A percentile compares a stretch with the other conserved stretches of the same genome.
phyloP scores from a whole-genome alignment of 2,329 filamentous ascomycete genomes.

The Calonectria naviculata region DNA sequence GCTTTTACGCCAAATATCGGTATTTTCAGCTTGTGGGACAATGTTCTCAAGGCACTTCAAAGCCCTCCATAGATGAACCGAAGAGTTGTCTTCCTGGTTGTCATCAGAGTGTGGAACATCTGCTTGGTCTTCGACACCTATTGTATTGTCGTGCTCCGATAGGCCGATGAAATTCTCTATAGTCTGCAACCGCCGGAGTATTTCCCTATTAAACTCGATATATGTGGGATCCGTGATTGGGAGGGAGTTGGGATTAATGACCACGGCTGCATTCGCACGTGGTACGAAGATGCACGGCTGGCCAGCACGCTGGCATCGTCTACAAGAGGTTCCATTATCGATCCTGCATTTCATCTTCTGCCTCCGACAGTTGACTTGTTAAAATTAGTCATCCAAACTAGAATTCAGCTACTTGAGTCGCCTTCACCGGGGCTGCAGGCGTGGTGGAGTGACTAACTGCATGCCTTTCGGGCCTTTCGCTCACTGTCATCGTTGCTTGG shows the following conservation, averaged over 20 bases:
- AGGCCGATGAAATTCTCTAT: slow-evolving; percentile 13
- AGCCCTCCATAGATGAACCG: slow-evolving; percentile 5
- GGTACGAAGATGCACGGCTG: slow-evolving; percentile 12
- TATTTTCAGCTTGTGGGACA: background rate
- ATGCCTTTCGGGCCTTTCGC: slow-evolving; percentile 11
- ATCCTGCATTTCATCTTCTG: slow-evolving; percentile 23
- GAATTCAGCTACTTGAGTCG: background rate
- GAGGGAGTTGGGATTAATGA: background rate
- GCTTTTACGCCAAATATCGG: background rate
- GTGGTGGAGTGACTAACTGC: background rate
- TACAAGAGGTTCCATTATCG: slow-evolving; percentile 9
- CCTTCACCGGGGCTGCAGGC: background rate
- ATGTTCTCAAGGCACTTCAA: background rate
- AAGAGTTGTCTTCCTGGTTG: background rate
- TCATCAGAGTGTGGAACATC: background rate
- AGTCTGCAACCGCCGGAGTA: background rate
- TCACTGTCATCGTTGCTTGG: background rate
- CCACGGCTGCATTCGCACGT: slow-evolving; percentile 8
- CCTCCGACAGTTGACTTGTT: slow-evolving; percentile 12
- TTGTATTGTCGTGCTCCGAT: background rate
- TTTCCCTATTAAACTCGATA: slow-evolving; percentile 12
- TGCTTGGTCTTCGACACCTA: background rate
- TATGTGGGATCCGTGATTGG: slow-evolving; percentile 1
- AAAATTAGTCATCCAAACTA: background rate
- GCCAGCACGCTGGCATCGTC: slow-evolving; percentile 6